These are phyloP conservation scores for Fabrea salina DNA, from an alignment of 169 alveolate genomes.

Conservation along the genomic window DNA sequence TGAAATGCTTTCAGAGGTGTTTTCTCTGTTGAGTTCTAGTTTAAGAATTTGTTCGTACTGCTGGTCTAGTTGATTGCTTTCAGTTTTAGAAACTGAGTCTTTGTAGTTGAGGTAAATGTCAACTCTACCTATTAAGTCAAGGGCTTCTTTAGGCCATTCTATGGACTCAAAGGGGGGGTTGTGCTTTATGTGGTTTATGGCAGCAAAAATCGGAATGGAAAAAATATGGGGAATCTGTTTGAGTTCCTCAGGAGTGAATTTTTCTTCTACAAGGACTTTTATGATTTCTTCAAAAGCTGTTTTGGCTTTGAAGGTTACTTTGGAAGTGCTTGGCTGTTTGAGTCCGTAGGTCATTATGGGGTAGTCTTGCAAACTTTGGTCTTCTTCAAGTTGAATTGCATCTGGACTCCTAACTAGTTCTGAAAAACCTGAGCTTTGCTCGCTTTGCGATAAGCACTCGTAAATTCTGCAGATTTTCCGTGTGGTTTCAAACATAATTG, in stretches of 20 bases:
- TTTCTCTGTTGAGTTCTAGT: constrained; percentile 37
- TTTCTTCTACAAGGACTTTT: neutral
- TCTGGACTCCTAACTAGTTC: neutral
- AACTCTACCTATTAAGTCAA: constrained; percentile 50
- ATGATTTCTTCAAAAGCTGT: constrained; percentile 18
- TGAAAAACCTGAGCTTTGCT: neutral
- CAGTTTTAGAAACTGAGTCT: neutral
- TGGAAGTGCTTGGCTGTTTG: neutral
- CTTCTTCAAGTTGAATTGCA: neutral
- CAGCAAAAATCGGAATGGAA: constrained; percentile 51
- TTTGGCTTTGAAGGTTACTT: neutral
- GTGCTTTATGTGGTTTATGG: constrained; percentile 36
- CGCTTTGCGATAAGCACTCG: constrained; percentile 5
- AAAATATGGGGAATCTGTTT: constrained; percentile 43
- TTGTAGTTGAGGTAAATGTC: constrained; percentile 48
- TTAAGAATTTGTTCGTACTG: constrained; percentile 45
- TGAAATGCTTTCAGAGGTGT: constrained; percentile 20
- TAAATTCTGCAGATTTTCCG: constrained; percentile 18
- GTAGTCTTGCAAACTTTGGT: neutral
- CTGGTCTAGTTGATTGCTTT: constrained; percentile 18
- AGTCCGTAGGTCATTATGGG: neutral
- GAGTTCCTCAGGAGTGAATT: neutral
- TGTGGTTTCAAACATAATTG: constrained; percentile 5
- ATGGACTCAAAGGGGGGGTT: constrained; percentile 31
- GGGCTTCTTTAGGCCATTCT: constrained; percentile 52